These are phyloP conservation scores for Elsinoe ampelina DNA, from an alignment of 2,329 filamentous ascomycete species.

Conservation along the genomic window DNA sequence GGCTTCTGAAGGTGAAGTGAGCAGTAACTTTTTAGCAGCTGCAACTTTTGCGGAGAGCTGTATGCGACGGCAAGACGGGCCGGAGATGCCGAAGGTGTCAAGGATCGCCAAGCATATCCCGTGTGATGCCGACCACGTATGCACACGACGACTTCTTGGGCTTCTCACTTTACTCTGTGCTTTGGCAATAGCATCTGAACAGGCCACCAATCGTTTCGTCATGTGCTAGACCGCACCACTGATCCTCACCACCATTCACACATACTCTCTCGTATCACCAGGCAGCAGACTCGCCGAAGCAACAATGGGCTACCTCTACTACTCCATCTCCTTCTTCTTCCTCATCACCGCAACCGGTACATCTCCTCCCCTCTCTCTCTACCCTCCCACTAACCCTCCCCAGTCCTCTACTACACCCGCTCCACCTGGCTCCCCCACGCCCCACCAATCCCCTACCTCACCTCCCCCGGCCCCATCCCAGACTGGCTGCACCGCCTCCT, in stretches of 20 bases:
- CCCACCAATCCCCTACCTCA: slow-evolving; percentile 46
- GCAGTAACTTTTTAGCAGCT: neutral
- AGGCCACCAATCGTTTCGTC: neutral
- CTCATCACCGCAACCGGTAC: slow-evolving; percentile 62
- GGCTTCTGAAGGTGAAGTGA: neutral
- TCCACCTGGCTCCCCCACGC: slow-evolving; percentile 64
- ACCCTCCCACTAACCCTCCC: slow-evolving; percentile 16
- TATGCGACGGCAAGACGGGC: neutral
- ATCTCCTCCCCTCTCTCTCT: slow-evolving; percentile 19
- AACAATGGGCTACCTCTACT: slow-evolving; percentile 71
- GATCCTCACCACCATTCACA: neutral
- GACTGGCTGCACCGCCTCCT: slow-evolving; percentile 45
- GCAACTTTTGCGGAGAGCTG: neutral
- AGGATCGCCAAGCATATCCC: neutral
- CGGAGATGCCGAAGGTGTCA: neutral
- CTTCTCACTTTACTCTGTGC: neutral
- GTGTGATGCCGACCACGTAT: neutral
- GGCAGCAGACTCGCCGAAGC: neutral
- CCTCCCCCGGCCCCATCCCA: slow-evolving; percentile 40
- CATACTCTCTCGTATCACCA: neutral
- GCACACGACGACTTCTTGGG: neutral
- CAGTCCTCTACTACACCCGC: slow-evolving; percentile 73
- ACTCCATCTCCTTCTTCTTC: slow-evolving; percentile 62
- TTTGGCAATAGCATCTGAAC: too few relatives aligned
- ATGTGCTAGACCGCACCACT: neutral